phyloP scores from a whole-genome alignment of 2,329 filamentous ascomycete species.

The Fusarium lateritium region DNA sequence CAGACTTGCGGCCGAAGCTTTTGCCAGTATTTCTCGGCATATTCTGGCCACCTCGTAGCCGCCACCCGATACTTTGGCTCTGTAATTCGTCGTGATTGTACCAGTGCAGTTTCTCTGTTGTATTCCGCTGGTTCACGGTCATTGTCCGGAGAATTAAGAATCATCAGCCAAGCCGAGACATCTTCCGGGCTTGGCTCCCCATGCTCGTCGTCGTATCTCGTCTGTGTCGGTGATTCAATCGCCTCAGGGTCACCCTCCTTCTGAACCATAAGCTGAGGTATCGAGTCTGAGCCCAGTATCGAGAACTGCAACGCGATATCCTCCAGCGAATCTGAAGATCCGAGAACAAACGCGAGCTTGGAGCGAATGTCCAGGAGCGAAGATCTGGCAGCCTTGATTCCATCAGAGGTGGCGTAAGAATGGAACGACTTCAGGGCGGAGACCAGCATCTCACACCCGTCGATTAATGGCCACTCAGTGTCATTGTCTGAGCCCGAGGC shows the following conservation, averaged over 20 bases:
- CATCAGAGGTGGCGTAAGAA: slow-evolving; percentile 35
- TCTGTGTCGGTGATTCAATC: slow-evolving; percentile 3
- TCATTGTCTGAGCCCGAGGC: slow-evolving; percentile 13
- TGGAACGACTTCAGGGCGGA: slow-evolving; percentile 30
- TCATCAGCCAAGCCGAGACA: slow-evolving; percentile 41
- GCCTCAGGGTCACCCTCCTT: slow-evolving; percentile 7
- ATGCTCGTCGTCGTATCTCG: slow-evolving; percentile 17
- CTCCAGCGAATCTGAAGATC: slow-evolving; percentile 45
- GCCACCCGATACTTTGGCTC: slow-evolving; percentile 49
- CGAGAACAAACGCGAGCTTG: slow-evolving; percentile 45
- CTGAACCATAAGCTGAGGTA: slow-evolving; percentile 34
- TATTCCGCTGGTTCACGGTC: slow-evolving; percentile 50
- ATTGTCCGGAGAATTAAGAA: slow-evolving; percentile 42
- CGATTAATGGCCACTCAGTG: slow-evolving; percentile 41
- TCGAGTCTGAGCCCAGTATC: slow-evolving; percentile 36
- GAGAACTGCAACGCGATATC: slow-evolving; percentile 44
- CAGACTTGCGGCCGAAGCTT: slow-evolving; percentile 47
- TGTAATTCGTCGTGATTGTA: slow-evolving; percentile 42
- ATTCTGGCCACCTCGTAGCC: slow-evolving; percentile 48
- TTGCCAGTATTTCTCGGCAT: slow-evolving; percentile 50
- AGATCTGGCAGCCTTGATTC: slow-evolving; percentile 40
- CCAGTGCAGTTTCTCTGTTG: slow-evolving; percentile 42
- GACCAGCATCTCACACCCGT: slow-evolving; percentile 42
- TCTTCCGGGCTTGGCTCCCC: slow-evolving; percentile 31
- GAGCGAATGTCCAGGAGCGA: slow-evolving; percentile 40